Conservation (phyloP, 495 filamentous ascomycete species). For the Penicillium angulare region DNA sequence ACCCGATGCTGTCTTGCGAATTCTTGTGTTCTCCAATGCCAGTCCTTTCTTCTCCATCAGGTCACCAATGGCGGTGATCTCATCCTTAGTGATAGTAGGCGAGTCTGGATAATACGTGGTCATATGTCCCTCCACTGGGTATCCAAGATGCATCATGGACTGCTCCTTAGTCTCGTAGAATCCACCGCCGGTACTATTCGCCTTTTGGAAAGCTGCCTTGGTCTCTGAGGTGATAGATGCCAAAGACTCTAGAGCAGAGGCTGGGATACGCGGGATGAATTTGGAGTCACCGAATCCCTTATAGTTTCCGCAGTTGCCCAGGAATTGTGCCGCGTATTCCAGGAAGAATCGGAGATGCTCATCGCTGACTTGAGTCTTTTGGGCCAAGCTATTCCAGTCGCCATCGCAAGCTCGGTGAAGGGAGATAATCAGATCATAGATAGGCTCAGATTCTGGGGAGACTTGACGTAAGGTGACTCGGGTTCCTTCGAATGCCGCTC, state of each 20-base stretch:
- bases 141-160: slow-evolving; percentile 80
- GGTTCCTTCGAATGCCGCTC: slow-evolving; percentile 80
- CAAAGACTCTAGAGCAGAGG: slow-evolving; percentile 67
- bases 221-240: slow-evolving; percentile 60
- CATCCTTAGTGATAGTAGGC: slow-evolving; percentile 76
- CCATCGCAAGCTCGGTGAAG: slow-evolving; percentile 72
- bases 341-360: slow-evolving; percentile 73
- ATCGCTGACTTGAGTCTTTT: slow-evolving; percentile 66
- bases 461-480: slow-evolving; percentile 85
- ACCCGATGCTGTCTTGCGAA: slow-evolving; percentile 69
- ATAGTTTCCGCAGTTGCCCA: slow-evolving; percentile 93
- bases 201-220: slow-evolving; percentile 62
- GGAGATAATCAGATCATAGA: slow-evolving; percentile 86
- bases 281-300: slow-evolving; percentile 95
- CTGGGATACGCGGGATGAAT: slow-evolving; percentile 77
- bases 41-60: slow-evolving; percentile 74
- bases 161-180: slow-evolving; percentile 69
- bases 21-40: slow-evolving; percentile 82
- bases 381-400: slow-evolving; percentile 71
- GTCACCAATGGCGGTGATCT: slow-evolving; percentile 69
- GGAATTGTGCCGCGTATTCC: slow-evolving; percentile 82
- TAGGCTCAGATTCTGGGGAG: slow-evolving; percentile 84
- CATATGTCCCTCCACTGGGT: slow-evolving; percentile 77
- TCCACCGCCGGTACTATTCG: slow-evolving; percentile 52
- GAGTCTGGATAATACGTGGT: slow-evolving; percentile 93